Conservation (phyloP, 1,284 basidiomycete species). For the Chondrostereum purpureum region DNA sequence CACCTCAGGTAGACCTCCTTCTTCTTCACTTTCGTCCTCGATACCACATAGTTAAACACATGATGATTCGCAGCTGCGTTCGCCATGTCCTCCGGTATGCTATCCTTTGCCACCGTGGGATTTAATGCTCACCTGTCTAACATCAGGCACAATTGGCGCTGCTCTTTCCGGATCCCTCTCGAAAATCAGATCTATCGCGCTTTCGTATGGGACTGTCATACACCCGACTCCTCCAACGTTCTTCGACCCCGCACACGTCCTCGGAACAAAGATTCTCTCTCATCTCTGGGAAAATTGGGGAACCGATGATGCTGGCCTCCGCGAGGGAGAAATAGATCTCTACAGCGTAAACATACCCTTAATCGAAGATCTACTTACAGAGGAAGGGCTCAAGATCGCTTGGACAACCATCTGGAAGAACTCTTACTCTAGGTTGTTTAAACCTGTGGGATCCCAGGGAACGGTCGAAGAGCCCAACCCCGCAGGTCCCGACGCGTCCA, state of each 20-base stretch:
- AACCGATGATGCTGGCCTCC: constrained; percentile 39
- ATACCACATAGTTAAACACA: constrained; percentile 7
- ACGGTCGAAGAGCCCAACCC: constrained; percentile 21
- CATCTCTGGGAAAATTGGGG: constrained; percentile 82
- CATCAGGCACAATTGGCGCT: constrained; percentile 87
- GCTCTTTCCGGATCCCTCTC: constrained; percentile 58
- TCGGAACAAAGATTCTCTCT: constrained; percentile 62
- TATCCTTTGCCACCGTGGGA: constrained; percentile 29
- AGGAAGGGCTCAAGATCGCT: constrained; percentile 52
- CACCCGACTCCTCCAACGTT: constrained; percentile 59
- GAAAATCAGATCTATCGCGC: constrained; percentile 61
- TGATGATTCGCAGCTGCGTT: constrained; percentile 64
- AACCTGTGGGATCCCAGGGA: constrained; percentile 28
- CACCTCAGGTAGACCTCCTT: constrained; percentile 50
- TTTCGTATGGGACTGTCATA: constrained; percentile 80
- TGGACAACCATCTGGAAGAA: constrained; percentile 79
- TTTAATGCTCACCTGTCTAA: constrained; percentile 35
- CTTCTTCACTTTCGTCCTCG: constrained; percentile 3
- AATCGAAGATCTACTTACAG: constrained; percentile 50
- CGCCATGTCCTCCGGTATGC: constrained; percentile 81
- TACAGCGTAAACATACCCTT: constrained; percentile 82
- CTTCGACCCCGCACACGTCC: constrained; percentile 63
- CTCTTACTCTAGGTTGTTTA: constrained; percentile 71
- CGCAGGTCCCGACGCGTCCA: constrained; percentile 37
- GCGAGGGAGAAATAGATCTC: constrained; percentile 64